Conservation (phyloP, 2,329 filamentous ascomycete genomes). For the Parasarocladium wereldwijsianum region DNA sequence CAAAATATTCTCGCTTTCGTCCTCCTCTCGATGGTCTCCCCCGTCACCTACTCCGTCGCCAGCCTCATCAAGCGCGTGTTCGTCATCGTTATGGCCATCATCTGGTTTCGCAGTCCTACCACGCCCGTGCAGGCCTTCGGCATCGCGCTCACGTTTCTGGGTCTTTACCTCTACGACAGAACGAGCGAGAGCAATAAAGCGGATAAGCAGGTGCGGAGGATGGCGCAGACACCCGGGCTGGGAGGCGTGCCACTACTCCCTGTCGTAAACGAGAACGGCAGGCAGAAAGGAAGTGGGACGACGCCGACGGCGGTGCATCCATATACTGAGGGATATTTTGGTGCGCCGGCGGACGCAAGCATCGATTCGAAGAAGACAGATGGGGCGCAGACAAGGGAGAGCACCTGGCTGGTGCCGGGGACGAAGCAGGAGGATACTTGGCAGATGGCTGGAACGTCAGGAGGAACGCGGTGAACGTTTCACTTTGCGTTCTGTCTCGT, state of each 20-base stretch:
- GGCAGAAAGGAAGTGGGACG: slow-evolving; percentile 14
- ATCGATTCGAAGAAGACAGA: slow-evolving; percentile 43
- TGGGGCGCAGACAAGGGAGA: slow-evolving; percentile 25
- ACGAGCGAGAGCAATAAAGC: slow-evolving; percentile 80
- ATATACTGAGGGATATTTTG: slow-evolving; percentile 31
- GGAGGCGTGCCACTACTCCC: slow-evolving; percentile 46
- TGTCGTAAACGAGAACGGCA: slow-evolving; percentile 29
- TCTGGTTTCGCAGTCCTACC: slow-evolving; percentile 91
- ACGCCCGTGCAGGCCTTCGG: slow-evolving; percentile 71
- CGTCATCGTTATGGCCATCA: slow-evolving; percentile 83
- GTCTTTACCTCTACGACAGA: slow-evolving; percentile 89
- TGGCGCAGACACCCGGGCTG: slow-evolving; percentile 26
- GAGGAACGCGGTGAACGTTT: slow-evolving; percentile 11
- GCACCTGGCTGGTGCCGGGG: slow-evolving; percentile 59
- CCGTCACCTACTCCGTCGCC: slow-evolving; percentile 93
- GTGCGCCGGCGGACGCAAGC: slow-evolving; percentile 15
- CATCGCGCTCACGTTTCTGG: slow-evolving; percentile 78
- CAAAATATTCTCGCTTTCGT: slow-evolving; percentile 95
- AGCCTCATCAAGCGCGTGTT: slow-evolving; percentile 95
- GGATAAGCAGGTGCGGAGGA: slow-evolving; percentile 63
- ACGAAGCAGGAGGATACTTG: slow-evolving; percentile 82
- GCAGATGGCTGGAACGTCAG: slow-evolving; percentile 25
- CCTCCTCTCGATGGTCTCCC: slow-evolving; percentile 81
- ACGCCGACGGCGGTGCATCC: slow-evolving; percentile 18
- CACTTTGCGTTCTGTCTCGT: not conserved